Percentiles rank a stretch among this genome's conserved stretches.
These are phyloP conservation scores for Fusarium haematococcum DNA, from an alignment of 2,329 filamentous ascomycete genomes.

Conservation along the genomic window DNA sequence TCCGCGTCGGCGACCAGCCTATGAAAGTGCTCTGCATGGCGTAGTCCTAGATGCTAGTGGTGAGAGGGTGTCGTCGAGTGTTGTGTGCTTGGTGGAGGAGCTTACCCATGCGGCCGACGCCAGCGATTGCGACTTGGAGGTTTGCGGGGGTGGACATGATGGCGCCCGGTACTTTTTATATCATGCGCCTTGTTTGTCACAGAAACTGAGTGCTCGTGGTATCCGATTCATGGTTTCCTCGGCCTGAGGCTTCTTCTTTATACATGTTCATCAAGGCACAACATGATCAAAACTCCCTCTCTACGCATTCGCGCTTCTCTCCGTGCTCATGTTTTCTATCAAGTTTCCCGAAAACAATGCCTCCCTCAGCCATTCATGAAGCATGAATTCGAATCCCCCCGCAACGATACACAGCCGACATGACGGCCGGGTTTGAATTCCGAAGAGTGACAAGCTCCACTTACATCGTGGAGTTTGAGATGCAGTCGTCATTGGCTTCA, in stretches of 20 bases:
- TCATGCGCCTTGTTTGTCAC: background rate
- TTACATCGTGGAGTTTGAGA: background rate
- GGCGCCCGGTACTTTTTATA: background rate
- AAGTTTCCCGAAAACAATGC: background rate
- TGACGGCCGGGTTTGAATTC: background rate
- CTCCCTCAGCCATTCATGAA: background rate
- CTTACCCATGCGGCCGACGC: constrained; percentile 6
- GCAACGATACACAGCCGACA: background rate
- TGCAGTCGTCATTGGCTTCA: background rate
- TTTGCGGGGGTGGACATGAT: background rate
- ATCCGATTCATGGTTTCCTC: background rate
- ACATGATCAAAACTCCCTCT: background rate
- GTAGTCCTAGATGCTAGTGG: background rate
- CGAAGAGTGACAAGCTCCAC: background rate
- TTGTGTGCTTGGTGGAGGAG: background rate
- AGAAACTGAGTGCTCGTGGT: background rate
- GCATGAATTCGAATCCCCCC: background rate
- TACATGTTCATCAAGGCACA: background rate
- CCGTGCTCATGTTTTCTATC: background rate
- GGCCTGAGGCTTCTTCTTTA: background rate
- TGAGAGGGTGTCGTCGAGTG: background rate
- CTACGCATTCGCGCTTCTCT: background rate
- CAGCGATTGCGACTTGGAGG: background rate
- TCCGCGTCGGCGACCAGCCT: background rate
- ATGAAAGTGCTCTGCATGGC: constrained; percentile 4